Conservation (phyloP, 441 rosid species). For the Hypseocharis bilobata region DNA sequence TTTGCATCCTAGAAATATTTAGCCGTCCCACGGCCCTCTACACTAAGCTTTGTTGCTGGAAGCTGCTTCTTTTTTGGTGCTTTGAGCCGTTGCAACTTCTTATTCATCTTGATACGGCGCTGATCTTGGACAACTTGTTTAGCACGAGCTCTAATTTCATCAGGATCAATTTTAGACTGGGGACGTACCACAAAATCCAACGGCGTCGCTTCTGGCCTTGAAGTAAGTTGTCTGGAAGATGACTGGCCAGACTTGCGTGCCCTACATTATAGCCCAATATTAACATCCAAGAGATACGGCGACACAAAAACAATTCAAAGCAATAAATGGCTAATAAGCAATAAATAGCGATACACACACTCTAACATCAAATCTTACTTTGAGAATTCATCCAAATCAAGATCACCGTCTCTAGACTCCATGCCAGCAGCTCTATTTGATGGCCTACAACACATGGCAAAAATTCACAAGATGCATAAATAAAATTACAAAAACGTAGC, state of each 20-base stretch:
- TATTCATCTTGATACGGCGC: slow-evolving; percentile 88
- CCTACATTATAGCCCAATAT: slow-evolving; percentile 32
- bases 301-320: background rate
- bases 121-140: slow-evolving; percentile 77
- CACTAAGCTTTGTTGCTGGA: slow-evolving; percentile 83
- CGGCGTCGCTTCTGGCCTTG: slow-evolving; percentile 93
- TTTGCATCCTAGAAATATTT: slow-evolving; percentile 46
- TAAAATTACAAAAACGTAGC: background rate
- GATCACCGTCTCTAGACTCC: slow-evolving; percentile 85
- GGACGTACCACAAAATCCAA: slow-evolving; percentile 88
- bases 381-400: slow-evolving; percentile 58
- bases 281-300: slow-evolving; percentile 1
- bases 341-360: slow-evolving; percentile 3
- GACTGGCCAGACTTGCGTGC: slow-evolving; percentile 62
- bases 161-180: slow-evolving; percentile 87
- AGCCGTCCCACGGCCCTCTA: slow-evolving; percentile 91
- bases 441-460: slow-evolving; percentile 39
- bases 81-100: slow-evolving; percentile 89
- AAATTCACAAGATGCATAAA: background rate
- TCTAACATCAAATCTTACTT: slow-evolving; percentile 36
- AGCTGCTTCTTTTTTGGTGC: slow-evolving; percentile 83
- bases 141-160: slow-evolving; percentile 69
- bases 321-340: background rate
- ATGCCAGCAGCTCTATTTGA: slow-evolving; percentile 49
- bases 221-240: slow-evolving; percentile 53